These are phyloP conservation scores for Starmerella powellii DNA, from an alignment of 805 yeast genomes.

Conservation along the genomic window DNA sequence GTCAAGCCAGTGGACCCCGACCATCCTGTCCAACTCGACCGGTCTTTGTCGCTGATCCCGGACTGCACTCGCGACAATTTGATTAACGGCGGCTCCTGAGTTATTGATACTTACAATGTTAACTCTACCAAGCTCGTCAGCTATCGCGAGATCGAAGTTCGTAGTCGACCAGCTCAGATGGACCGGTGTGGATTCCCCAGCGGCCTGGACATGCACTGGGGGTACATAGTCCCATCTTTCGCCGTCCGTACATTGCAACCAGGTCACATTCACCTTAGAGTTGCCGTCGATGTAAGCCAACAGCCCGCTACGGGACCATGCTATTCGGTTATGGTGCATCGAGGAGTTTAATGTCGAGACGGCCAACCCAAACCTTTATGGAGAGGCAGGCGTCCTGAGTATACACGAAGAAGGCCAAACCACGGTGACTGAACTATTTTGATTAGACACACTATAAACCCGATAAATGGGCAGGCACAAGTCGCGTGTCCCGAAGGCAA, in stretches of 20 bases:
- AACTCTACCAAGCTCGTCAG: slow-evolving; percentile 60
- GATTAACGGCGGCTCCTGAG: slow-evolving; percentile 19
- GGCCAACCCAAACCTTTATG: not conserved
- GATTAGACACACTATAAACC: no score
- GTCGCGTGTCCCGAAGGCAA: no score
- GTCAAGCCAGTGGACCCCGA: slow-evolving; percentile 60
- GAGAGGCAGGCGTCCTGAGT: no score
- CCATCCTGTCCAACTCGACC: slow-evolving; percentile 27
- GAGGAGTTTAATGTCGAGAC: not conserved
- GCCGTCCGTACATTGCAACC: slow-evolving; percentile 65
- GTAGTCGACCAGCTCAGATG: slow-evolving; percentile 61
- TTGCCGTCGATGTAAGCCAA: slow-evolving; percentile 48
- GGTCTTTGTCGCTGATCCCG: slow-evolving; percentile 22
- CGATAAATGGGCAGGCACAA: no score
- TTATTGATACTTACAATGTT: slow-evolving; percentile 35
- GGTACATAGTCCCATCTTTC: slow-evolving; percentile 63
- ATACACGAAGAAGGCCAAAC: no score
- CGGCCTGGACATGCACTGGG: slow-evolving; percentile 33
- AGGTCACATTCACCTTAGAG: slow-evolving; percentile 42
- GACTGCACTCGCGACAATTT: slow-evolving; percentile 21
- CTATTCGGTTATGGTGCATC: slow-evolving; percentile 12
- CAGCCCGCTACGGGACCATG: slow-evolving; percentile 46
- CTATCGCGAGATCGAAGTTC: slow-evolving; percentile 70
- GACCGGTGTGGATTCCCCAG: slow-evolving; percentile 19
- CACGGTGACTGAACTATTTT: no score